A percentile compares a stretch with the other conserved stretches of the same genome.
Conservation (phyloP, 2,329 filamentous ascomycete species). For the Fusarium anguioides region DNA sequence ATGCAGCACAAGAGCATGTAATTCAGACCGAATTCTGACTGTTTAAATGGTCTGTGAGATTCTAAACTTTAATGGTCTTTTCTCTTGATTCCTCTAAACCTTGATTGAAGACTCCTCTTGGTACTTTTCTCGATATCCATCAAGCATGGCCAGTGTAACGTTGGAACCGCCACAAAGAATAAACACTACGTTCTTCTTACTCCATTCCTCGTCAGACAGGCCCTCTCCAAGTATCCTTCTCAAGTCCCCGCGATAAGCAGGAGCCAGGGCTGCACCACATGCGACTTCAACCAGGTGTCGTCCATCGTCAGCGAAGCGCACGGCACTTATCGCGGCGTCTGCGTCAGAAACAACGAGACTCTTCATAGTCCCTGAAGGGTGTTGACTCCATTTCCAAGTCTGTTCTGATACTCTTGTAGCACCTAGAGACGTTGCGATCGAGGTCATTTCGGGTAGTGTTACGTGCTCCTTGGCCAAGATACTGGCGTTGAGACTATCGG, state of each 20-base stretch:
- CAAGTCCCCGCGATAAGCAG: constrained; percentile 72
- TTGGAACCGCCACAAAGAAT: constrained; percentile 85
- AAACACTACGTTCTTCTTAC: constrained; percentile 79
- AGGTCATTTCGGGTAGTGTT: constrained; percentile 77
- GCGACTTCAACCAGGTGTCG: constrained; percentile 83
- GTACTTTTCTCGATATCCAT: constrained; percentile 65
- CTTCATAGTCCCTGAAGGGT: constrained; percentile 49
- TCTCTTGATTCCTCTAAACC: constrained; percentile 16
- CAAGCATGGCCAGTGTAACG: constrained; percentile 70
- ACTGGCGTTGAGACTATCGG: constrained; percentile 74
- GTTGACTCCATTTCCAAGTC: constrained; percentile 72
- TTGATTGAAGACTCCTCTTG: constrained; percentile 48
- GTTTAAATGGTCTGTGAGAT: neutral
- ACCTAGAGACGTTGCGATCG: constrained; percentile 79
- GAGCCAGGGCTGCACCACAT: constrained; percentile 83
- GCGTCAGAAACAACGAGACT: constrained; percentile 59
- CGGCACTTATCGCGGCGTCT: constrained; percentile 82
- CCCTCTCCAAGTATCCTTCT: constrained; percentile 67
- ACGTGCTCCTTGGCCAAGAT: constrained; percentile 67
- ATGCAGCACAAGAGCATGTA: too few species aligned
- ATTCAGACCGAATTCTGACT: too few species aligned
- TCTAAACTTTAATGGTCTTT: neutral
- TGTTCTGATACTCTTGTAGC: constrained; percentile 75
- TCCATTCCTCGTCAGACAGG: constrained; percentile 67
- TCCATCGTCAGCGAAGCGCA: constrained; percentile 84